phyloP scores from a whole-genome alignment of 176 grass and related monocot genomes.

The Rhynchospora breviuscula region DNA sequence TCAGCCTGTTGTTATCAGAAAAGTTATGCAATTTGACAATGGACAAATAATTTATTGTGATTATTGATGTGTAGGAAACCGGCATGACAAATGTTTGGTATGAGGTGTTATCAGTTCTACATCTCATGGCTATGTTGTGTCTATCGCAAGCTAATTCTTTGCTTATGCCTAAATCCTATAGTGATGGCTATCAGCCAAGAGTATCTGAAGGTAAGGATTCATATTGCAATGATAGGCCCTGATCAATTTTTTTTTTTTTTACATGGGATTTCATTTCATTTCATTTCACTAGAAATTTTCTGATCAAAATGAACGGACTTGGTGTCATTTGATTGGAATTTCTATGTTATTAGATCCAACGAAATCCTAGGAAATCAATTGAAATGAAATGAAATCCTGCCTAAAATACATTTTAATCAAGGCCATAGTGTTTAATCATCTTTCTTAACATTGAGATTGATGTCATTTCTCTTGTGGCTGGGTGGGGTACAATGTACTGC shows the following conservation, averaged over 20 bases:
- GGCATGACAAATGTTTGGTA: conserved; percentile 77
- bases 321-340: too few species aligned
- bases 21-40: conserved; percentile 15
- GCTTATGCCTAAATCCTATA: conserved; percentile 75
- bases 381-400: too few species aligned
- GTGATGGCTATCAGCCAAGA: conserved; percentile 65
- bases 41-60: not conserved
- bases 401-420: too few species aligned
- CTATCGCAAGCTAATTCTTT: conserved; percentile 63
- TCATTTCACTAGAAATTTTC: too few species aligned
- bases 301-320: too few species aligned
- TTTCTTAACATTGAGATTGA: not conserved
- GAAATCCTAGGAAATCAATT: too few species aligned
- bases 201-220: conserved; percentile 66
- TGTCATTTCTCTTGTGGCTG: not conserved
- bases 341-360: too few species aligned
- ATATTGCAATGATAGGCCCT: not conserved
- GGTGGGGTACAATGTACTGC: conserved; percentile 14
- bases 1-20: not conserved
- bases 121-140: conserved; percentile 67
- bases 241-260: too few species aligned
- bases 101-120: conserved; percentile 76
- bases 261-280: too few species aligned
- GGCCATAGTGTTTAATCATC: not conserved
- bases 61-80: conserved; percentile 47